Evolutionary conservation across 2,329 filamentous ascomycete species (phyloP), one percentile per base, ranked within the genome.

Genomic region (Pseudogymnoascus sp.): DNA sequence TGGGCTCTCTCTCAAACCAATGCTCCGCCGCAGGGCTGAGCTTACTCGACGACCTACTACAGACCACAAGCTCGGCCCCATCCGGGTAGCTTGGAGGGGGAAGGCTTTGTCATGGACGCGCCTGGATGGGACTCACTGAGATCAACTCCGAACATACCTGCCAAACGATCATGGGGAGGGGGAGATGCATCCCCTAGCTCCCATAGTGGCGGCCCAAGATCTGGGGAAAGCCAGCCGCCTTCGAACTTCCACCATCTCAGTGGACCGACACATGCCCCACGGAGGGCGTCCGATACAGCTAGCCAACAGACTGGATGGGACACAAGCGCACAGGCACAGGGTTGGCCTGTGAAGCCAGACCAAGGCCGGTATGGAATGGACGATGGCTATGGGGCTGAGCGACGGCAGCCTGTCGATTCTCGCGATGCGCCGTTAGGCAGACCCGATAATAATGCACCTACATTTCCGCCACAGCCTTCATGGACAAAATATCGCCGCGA

Each of bases 51-150:
- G 50, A 56, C 50, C 29, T 56, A 56, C 50, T 33, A 56, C 50
- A 56, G 16, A 56, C 29, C 29, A 56, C 50, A 33, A 19, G 50
- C 29, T 13, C 50, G n/a, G 50, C 26, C n/a, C 50, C 50, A 35
- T 56, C 50, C 29, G 50, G 50, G 50, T 56, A 56, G 50, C 29
- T 56, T 56, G 29, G 1, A n/a, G 50, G 29, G 50, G 50, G 11
- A 33, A 33, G 10, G n/a, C 50, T 13, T 33, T 29, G 29, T 56
- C 50, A 56, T 56, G 50, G 50, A 56, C 50, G 50, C 50, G 50
- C 50, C 50, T 56, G 29, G 50, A 56, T 56, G 50, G 50, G 50
- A 56, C 50, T 56, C 50, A 19, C 50, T 56, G 50, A 56, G 50
- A 56, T 33, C 50, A 56, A 35, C 29, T 56, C 26, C 50, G 29